Base-by-base conservation (phyloP, 1,284 basidiomycete species). In the Meripilus lineatus region DNA sequence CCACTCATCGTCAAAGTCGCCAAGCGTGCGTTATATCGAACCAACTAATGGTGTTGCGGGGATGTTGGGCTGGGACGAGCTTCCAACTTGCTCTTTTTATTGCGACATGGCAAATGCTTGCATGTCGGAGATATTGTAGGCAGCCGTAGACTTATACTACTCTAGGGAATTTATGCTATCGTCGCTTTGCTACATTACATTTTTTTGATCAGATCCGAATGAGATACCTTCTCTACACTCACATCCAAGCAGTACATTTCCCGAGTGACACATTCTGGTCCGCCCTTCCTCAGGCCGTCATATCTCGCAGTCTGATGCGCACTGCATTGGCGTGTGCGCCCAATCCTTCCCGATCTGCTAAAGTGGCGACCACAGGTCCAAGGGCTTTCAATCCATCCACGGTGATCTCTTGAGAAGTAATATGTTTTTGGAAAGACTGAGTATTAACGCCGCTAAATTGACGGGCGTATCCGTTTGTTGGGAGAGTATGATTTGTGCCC, bases 381-480 rank as follows among this genome's bases (percentile, higher is more conserved):
- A 99, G 74, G 2, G 62, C 71, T 53, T 72, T 71, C 42, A 99
- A 70, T 5, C 96, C 96, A 15, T 80, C 80, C 13, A 72, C 65
- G 3, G 92, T 90, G 22, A 99, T 78, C 58, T 93, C 87, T 64
- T 99, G 96, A 6, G 89, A 90, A 5, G 96, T 99, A 59, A 99
- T 97, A 66, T 98, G 89, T 68, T 99, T 99, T 67, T 98, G 93
- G 84, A 99, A 99, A 1, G 93, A 93, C 17, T 83, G 74, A 0
- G 95, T 98, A 68, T 96, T 98, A 55, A 99, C 96, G 14, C 96
- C 96, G 53, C 91, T 94, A 71, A 96, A 99, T 63, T 98, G 94
- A 45, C 93, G 85, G 13, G 96, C 96, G 61, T 94, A 98, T 17
- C 93, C 94, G 58, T 93, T 93, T 3, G 90, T 95, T 21, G 92